phyloP scores from a whole-genome alignment of 129 eudicot species.

The Smallanthus sonchifolius region DNA sequence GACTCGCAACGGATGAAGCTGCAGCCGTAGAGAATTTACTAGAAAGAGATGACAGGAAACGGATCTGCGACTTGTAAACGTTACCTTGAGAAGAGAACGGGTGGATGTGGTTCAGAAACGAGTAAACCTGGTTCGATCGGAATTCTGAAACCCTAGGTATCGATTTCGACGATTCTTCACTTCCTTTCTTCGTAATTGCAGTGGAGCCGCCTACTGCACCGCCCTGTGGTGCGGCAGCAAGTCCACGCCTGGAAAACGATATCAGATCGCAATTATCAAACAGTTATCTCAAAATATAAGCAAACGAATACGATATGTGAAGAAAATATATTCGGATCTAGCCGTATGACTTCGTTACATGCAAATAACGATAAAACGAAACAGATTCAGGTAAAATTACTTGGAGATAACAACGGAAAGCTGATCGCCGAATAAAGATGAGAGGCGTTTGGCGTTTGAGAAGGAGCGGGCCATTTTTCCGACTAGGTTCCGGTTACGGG shows the following conservation, averaged over 20 bases:
- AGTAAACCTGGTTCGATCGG: constrained; percentile 29
- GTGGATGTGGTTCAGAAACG: constrained; percentile 15
- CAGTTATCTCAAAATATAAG: background rate
- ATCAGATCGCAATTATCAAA: background rate
- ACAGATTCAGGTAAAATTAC: constrained; percentile 9
- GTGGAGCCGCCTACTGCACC: constrained; percentile 30
- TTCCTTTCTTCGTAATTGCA: constrained; percentile 40
- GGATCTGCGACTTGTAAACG: constrained; percentile 27
- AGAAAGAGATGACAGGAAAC: constrained; percentile 15
- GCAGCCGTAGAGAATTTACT: constrained; percentile 29
- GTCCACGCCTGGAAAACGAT: constrained; percentile 51
- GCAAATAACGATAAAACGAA: background rate
- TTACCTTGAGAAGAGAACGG: constrained; percentile 19
- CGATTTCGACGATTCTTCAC: constrained; percentile 29
- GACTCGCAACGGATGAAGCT: constrained; percentile 16
- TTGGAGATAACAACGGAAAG: constrained; percentile 43
- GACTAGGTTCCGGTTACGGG: background rate
- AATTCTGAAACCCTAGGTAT: constrained; percentile 55
- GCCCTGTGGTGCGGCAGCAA: constrained; percentile 56
- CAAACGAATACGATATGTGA: background rate
- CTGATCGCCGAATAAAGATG: constrained; percentile 48
- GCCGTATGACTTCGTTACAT: background rate
- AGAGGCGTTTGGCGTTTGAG: constrained; percentile 61
- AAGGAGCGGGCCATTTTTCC: constrained; percentile 64
- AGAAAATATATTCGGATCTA: background rate